phyloP scores from a whole-genome alignment of 768 basidiomycete species.

The Filobasidium floriforme region DNA sequence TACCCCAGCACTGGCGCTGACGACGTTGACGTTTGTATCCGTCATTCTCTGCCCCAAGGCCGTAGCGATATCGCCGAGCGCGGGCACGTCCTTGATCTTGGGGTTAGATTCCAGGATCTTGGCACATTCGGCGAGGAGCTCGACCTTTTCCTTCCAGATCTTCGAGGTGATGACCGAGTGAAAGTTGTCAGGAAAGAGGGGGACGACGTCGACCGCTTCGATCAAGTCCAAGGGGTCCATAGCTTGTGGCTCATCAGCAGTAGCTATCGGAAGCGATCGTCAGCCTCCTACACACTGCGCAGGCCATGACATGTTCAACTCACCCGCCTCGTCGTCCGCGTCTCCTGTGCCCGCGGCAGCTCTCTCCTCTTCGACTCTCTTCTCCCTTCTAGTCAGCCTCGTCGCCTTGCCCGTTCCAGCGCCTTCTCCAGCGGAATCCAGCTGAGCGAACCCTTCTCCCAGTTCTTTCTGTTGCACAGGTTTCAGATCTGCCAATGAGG shows the following conservation, averaged over 20 bases:
- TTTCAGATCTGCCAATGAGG: constrained; percentile 81
- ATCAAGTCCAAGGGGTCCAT: constrained; percentile 72
- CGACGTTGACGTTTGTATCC: constrained; percentile 93
- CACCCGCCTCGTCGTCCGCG: constrained; percentile 48
- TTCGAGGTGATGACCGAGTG: constrained; percentile 70
- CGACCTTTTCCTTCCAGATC: constrained; percentile 97
- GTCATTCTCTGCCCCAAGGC: constrained; percentile 70
- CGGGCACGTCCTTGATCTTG: constrained; percentile 59
- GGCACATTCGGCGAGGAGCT: constrained; percentile 65
- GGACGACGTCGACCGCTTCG: constrained; percentile 70
- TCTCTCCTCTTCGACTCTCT: constrained; percentile 51
- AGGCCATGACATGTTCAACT: constrained; percentile 28
- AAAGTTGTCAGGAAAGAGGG: constrained; percentile 67
- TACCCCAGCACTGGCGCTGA: constrained; percentile 75
- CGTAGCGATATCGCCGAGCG: constrained; percentile 62
- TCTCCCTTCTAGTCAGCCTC: constrained; percentile 66
- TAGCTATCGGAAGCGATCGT: not conserved
- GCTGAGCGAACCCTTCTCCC: constrained; percentile 74
- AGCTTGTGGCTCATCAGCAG: constrained; percentile 48
- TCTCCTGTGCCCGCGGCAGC: constrained; percentile 37
- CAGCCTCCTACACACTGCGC: constrained; percentile 26
- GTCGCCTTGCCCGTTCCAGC: constrained; percentile 73
- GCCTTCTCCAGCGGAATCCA: constrained; percentile 79
- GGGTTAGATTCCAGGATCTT: constrained; percentile 60
- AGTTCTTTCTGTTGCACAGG: constrained; percentile 95